Conservation (phyloP, 2,329 filamentous ascomycete species). For the Trichoderma koningiopsis region DNA sequence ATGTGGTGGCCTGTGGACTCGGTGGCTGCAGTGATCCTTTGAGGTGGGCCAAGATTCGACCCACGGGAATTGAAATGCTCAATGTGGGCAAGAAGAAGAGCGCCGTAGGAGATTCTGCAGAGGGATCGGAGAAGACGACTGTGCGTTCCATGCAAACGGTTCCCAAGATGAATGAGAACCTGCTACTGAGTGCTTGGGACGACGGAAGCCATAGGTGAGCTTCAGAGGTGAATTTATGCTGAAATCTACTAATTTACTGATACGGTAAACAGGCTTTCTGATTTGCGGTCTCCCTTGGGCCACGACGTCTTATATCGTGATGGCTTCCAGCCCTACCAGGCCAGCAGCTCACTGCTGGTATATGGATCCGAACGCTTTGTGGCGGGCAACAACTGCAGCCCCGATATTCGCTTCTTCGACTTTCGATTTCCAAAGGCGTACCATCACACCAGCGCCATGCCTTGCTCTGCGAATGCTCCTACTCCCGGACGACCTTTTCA, state of each 20-base stretch:
- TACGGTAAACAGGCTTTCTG: constrained; percentile 43
- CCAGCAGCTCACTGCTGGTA: constrained; percentile 51
- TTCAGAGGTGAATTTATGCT: neutral
- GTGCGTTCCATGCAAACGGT: constrained; percentile 53
- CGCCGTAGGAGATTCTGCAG: neutral
- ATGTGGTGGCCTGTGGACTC: constrained; percentile 50
- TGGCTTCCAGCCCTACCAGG: constrained; percentile 51
- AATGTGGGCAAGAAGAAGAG: constrained; percentile 40
- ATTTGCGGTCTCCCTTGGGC: constrained; percentile 51
- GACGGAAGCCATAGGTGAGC: constrained; percentile 51
- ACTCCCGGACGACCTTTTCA: constrained; percentile 5
- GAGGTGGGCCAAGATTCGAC: constrained; percentile 49
- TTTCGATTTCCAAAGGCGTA: constrained; percentile 54
- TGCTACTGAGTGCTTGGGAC: constrained; percentile 56
- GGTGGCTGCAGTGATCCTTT: constrained; percentile 47
- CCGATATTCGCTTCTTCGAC: constrained; percentile 55
- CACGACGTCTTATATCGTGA: constrained; percentile 56
- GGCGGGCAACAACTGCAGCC: constrained; percentile 48
- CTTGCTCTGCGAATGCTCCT: constrained; percentile 41
- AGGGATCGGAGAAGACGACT: constrained; percentile 40
- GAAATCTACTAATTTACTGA: neutral
- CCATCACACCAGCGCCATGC: constrained; percentile 50
- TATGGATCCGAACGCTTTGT: constrained; percentile 56
- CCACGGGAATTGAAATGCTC: constrained; percentile 46
- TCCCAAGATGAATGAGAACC: constrained; percentile 40